Percentiles rank a stretch among this genome's conserved stretches.
phyloP scores from a whole-genome alignment of 2,329 filamentous ascomycete species.

The Helotiales sp. region DNA sequence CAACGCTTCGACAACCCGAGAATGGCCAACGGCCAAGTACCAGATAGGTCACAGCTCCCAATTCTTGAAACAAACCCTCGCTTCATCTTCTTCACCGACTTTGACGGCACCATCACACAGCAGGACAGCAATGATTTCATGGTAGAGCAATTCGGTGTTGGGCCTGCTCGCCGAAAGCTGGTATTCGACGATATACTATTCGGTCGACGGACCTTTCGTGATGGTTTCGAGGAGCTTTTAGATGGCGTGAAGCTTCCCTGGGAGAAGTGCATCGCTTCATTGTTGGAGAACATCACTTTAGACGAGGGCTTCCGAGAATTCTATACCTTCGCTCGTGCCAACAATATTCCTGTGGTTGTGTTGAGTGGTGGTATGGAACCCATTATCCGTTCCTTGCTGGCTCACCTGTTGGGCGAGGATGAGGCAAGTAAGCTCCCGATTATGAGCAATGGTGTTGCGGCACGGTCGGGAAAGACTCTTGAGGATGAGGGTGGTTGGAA shows the following conservation, averaged over 20 bases:
- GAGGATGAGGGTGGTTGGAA: slow-evolving; percentile 85
- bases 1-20: not conserved
- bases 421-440: slow-evolving; percentile 80
- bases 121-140: slow-evolving; percentile 70
- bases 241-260: slow-evolving; percentile 82
- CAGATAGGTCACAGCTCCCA: not conserved
- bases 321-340: slow-evolving; percentile 77
- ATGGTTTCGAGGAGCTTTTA: slow-evolving; percentile 90
- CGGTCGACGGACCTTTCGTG: slow-evolving; percentile 74
- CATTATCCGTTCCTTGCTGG: slow-evolving; percentile 82
- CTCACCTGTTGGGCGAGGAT: slow-evolving; percentile 71
- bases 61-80: not conserved
- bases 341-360: slow-evolving; percentile 93
- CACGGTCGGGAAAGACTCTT: slow-evolving; percentile 70
- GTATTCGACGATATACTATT: slow-evolving; percentile 79
- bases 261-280: slow-evolving; percentile 76
- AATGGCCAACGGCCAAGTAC: not conserved
- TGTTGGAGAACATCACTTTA: slow-evolving; percentile 82
- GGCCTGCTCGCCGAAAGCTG: slow-evolving; percentile 68
- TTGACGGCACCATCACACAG: slow-evolving; percentile 90
- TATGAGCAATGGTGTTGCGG: slow-evolving; percentile 79
- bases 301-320: slow-evolving; percentile 89
- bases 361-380: slow-evolving; percentile 91
- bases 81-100: slow-evolving; percentile 98
- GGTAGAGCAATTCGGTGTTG: slow-evolving; percentile 92